Conservation (phyloP, 257 asterid genomes). For the Nyctanthes arbortristis region DNA sequence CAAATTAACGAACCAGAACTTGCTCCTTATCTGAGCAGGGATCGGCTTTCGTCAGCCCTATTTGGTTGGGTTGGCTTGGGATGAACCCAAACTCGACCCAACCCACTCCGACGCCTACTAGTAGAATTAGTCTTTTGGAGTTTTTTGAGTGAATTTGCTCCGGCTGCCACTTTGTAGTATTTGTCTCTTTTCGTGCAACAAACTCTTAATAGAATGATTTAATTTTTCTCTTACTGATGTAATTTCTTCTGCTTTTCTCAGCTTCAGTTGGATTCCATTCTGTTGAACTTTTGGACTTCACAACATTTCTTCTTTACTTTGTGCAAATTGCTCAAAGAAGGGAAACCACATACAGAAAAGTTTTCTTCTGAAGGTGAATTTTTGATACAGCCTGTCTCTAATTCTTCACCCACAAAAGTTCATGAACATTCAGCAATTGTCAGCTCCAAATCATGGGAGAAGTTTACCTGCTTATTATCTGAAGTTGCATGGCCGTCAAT, state of each 20-base stretch:
- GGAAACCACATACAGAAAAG: conserved; percentile 47
- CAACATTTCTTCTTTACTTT: conserved; percentile 92
- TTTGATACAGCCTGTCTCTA: conserved; percentile 60
- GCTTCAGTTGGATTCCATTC: conserved; percentile 80
- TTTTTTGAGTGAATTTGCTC: conserved; percentile 4
- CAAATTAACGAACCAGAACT: too few species aligned
- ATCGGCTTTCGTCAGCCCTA: too few species aligned
- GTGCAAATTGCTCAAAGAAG: conserved; percentile 86
- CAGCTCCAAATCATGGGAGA: conserved; percentile 59
- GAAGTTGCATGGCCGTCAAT: conserved; percentile 76
- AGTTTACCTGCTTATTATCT: conserved; percentile 65
- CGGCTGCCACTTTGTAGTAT: conserved; percentile 16
- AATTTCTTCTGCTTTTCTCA: conserved; percentile 36
- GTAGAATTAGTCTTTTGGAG: conserved; percentile 10
- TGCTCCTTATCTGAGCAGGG: too few species aligned
- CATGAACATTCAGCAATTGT: conserved; percentile 36
- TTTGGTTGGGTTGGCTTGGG: too few species aligned
- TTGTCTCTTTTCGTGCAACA: conserved; percentile 18
- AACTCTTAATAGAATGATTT: conserved; percentile 18
- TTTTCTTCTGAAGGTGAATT: conserved; percentile 82
- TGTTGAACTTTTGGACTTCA: conserved; percentile 63
- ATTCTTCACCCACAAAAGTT: conserved; percentile 38
- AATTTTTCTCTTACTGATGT: conserved; percentile 22
- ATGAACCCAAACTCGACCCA: too few species aligned
- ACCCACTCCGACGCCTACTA: too few species aligned